Base-by-base conservation (phyloP, 139 green algal genomes). In the Asterochloris sp. region DNA sequence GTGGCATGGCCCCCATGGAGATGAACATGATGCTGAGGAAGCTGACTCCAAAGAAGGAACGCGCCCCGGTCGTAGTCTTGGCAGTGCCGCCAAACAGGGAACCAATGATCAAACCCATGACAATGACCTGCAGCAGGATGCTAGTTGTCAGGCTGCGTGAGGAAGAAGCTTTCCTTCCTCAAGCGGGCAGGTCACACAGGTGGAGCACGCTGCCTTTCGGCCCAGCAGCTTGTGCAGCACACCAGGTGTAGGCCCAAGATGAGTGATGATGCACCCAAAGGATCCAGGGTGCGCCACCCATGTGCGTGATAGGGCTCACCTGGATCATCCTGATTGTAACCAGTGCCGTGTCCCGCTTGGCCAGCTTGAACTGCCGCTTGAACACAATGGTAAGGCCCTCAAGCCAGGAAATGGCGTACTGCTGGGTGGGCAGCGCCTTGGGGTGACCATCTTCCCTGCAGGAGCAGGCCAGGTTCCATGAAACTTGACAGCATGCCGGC, bases 21-120 rank as follows among this genome's bases (percentile, higher is more conserved):
- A 93, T 73, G 64, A 91, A 89, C 74, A 92, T 89, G 61, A 90
- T 84, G n/a, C 74, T 83, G 60, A 94, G 81, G 77, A 91, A 90
- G 24, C 64, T 77, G 24, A 94, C 83, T 0, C 88, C 87, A 73
- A 92, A 86, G 76, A 87, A 88, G 64, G 76, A 86, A 73, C 88
- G 82, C 17, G 86, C 85, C 1, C 87, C 77, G 14, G n/a, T 38
- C 0, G 89, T n/a, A 2, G 69, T 87, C 13, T 85, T 73, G 26
- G 47, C 64, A 24, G 86, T 82, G 73, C 83, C 82, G 74, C 83
- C 86, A 82, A 90, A 93, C 61, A 91, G 82, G 10, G 83, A 87
- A 12, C 88, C 87, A 11, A 91, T 85, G 64, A 93, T 82, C 47
- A 93, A 82, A 47, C 85, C 86, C 60, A 93, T 89, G 11, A 88